Percentiles rank a stretch among this genome's conserved stretches.
These are phyloP conservation scores for Leishmania arabica DNA, from an alignment of 208 protist genomes.

Conservation along the genomic window DNA sequence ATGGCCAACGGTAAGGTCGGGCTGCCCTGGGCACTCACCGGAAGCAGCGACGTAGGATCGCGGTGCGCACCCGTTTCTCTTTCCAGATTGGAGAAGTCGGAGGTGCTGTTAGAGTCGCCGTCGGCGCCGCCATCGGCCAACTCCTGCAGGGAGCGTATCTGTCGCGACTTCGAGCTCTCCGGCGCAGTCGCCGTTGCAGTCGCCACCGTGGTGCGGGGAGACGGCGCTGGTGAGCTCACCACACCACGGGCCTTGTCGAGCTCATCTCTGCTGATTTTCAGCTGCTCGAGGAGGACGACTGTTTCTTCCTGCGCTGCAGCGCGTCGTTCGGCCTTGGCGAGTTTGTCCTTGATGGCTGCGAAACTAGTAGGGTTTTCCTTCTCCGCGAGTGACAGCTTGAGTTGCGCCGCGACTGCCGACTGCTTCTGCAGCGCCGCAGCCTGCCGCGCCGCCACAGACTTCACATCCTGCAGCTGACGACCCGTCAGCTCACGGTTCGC, in stretches of 20 bases:
- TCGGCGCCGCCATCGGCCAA: constrained; percentile 10
- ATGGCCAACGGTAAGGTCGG: constrained; percentile 1
- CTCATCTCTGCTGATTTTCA: constrained; percentile 30
- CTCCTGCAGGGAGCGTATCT: constrained; percentile 27
- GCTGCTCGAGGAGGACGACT: constrained; percentile 51
- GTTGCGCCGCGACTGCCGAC: constrained; percentile 20
- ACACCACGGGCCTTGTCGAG: constrained; percentile 14
- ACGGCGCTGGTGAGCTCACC: constrained; percentile 15
- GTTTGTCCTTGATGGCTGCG: constrained; percentile 5
- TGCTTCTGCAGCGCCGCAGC: constrained; percentile 35
- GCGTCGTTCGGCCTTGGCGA: constrained; percentile 21
- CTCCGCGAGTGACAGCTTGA: constrained; percentile 24
- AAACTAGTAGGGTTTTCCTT: not conserved
- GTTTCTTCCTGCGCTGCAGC: constrained; percentile 34
- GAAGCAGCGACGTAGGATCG: not conserved
- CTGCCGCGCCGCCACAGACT: constrained; percentile 41
- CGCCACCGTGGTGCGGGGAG: not conserved
- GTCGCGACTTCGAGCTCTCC: constrained; percentile 11
- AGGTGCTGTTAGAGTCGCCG: constrained; percentile 26
- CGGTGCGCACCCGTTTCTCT: not conserved
- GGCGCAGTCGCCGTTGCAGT: not conserved
- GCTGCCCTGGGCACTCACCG: not conserved
- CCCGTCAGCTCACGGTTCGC: constrained; percentile 43
- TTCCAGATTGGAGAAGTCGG: constrained; percentile 18
- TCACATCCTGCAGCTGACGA: constrained; percentile 36